These are phyloP conservation scores for Phytophthora melonis DNA, from an alignment of 352 stramenopile species.

Conservation along the genomic window DNA sequence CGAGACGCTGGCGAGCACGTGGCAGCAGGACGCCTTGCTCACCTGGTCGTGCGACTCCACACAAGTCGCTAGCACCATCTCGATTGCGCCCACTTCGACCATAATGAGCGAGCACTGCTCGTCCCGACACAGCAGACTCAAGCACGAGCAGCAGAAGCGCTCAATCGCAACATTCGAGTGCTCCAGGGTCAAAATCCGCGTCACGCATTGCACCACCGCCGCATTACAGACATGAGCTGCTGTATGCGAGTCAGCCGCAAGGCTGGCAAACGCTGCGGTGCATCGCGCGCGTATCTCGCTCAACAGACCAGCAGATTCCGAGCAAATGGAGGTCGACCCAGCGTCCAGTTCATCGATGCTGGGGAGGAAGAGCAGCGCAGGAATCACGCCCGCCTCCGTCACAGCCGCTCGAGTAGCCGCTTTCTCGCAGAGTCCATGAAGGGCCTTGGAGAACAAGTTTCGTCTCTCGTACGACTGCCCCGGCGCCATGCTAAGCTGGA, in stretches of 20 bases:
- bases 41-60: constrained; percentile 67
- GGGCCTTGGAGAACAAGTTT: constrained; percentile 70
- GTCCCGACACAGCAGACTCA: constrained; percentile 80
- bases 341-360: constrained; percentile 22
- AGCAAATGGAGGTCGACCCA: not conserved
- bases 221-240: constrained; percentile 52
- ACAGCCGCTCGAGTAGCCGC: constrained; percentile 56
- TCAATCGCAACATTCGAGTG: constrained; percentile 67
- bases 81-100: constrained; percentile 53
- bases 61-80: constrained; percentile 70
- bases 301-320: constrained; percentile 16
- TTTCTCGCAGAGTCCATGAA: constrained; percentile 76
- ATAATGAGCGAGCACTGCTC: constrained; percentile 69
- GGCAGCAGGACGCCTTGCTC: constrained; percentile 78
- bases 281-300: constrained; percentile 71
- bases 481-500: constrained; percentile 66
- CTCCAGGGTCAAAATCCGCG: constrained; percentile 58
- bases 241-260: constrained; percentile 57
- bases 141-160: constrained; percentile 72
- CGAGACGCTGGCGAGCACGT: constrained; percentile 79
- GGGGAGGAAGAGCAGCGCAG: constrained; percentile 66
- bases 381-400: constrained; percentile 60
- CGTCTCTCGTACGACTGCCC: constrained; percentile 57
- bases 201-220: constrained; percentile 67
- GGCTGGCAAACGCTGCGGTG: constrained; percentile 66